Percentiles rank a stretch among this genome's conserved stretches.
phyloP scores from a whole-genome alignment of 2,329 filamentous ascomycete species.

The Achaetomium macrosporum region DNA sequence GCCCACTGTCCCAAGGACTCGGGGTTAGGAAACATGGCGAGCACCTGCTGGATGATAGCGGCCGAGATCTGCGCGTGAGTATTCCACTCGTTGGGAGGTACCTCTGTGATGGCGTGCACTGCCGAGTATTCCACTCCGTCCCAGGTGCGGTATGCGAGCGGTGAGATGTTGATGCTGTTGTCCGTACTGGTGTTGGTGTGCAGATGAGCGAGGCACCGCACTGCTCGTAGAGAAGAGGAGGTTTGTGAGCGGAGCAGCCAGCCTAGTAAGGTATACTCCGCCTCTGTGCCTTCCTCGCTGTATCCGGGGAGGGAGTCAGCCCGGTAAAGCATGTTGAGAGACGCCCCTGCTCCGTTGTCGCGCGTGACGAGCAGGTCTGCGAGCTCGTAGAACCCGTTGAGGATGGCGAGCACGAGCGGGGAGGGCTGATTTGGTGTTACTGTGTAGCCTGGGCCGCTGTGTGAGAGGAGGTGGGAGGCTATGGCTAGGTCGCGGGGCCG shows the following conservation, averaged over 20 bases:
- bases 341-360: conserved; percentile 1
- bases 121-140: not conserved
- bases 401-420: conserved; percentile 6
- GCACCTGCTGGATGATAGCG: conserved; percentile 5
- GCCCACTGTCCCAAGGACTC: not conserved
- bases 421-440: not conserved
- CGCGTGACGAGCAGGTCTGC: conserved; percentile 8
- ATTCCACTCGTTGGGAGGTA: conserved; percentile 3
- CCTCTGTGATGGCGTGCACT: conserved; percentile 5
- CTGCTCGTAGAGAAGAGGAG: conserved; percentile 4
- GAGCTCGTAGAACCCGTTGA: conserved; percentile 8
- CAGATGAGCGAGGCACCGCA: conserved; percentile 7
- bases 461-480: conserved; percentile 1
- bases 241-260: conserved; percentile 5
- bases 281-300: too few relatives aligned
- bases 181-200: conserved; percentile 1
- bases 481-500: conserved; percentile 6
- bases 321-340: conserved; percentile 2
- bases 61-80: conserved; percentile 12
- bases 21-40: conserved; percentile 7
- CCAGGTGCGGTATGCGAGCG: not conserved
- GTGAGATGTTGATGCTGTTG: not conserved
- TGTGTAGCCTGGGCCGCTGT: not conserved
- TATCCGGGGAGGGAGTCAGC: not conserved
- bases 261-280: conserved; percentile 2